phyloP scores from a whole-genome alignment of 805 yeast genomes.

The Clavispora santaluciae region DNA sequence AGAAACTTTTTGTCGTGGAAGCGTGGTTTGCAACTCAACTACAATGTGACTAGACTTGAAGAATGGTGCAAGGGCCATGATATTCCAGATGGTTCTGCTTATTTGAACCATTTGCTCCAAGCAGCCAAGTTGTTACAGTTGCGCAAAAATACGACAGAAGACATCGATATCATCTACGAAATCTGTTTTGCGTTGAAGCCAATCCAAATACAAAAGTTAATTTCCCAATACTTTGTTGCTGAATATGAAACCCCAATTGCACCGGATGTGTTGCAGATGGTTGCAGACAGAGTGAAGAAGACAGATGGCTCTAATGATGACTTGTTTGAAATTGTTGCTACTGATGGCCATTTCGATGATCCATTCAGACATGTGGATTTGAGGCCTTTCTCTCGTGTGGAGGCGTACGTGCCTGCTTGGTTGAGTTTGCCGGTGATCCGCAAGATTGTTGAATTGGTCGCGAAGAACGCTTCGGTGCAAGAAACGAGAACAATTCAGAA shows the following conservation, averaged over 20 bases:
- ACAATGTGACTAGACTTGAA: conserved; percentile 91
- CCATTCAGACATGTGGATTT: conserved; percentile 73
- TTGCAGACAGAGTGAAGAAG: conserved; percentile 73
- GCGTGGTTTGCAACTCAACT: conserved; percentile 93
- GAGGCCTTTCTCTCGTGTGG: conserved; percentile 74
- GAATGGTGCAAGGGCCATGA: conserved; percentile 98
- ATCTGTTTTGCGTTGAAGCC: conserved; percentile 93
- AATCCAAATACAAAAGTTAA: conserved; percentile 88
- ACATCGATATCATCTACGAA: conserved; percentile 87
- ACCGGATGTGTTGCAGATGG: conserved; percentile 69
- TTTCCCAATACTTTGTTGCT: conserved; percentile 83
- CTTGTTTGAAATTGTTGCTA: conserved; percentile 64
- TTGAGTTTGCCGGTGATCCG: conserved; percentile 83
- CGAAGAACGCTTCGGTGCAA: conserved; percentile 73
- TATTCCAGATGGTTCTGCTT: conserved; percentile 78
- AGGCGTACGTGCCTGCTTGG: conserved; percentile 94
- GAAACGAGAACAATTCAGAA: conserved; percentile 28
- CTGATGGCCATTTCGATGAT: conserved; percentile 74
- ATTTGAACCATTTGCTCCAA: conserved; percentile 82
- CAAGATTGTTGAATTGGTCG: conserved; percentile 82
- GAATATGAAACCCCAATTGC: conserved; percentile 94
- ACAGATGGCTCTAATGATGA: conserved; percentile 53
- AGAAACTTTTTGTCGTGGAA: conserved; percentile 95
- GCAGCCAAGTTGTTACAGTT: conserved; percentile 90
- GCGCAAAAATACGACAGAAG: conserved; percentile 83